Base-by-base conservation (phyloP, 2,329 filamentous ascomycete species). In the Penicillium sp. region DNA sequence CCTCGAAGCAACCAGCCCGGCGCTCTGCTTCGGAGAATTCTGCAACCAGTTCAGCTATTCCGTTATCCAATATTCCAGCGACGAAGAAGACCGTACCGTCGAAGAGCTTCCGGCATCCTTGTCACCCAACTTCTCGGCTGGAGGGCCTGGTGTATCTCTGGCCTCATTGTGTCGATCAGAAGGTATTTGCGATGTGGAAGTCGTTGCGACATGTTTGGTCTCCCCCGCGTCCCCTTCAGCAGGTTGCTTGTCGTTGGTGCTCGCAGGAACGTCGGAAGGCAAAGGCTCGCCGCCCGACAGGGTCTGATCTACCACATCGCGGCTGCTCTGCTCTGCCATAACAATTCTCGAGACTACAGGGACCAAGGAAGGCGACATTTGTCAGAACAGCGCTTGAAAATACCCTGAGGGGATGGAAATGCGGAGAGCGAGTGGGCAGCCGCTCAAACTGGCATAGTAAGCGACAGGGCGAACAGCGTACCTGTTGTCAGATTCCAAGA, bases 281-380 rank as follows among this genome's bases (percentile, higher is more conserved):
- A 77, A 77, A 69, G 72, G 69, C 69, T 77, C 79, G 78, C 80
- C 80, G 75, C 81, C 77, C 81, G 81, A 84, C 82, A 78, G 76
- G 76, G 80, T 77, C 79, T 82, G 77, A 76, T 82, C 82, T 83
- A 84, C 81, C 82, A 83, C 82, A 85, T 85, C 78, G 74, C 82
- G 81, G 79, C 75, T 77, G 69, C 74, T 80, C 80, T 81, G 79
- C 81, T 84, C 81, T 83, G 82, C 82, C 82, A 85, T 85, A 83
- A 84, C 82, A 84, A 81, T 75, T 70, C 75, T 71, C 71, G 74
- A 70, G 70, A 71, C 77, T 79, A 71, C 54, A 47, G 47, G 54
- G 44, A 55, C 53, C 46, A 53, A 47, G 53, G 47, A 58, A 55
- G 61, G 62, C 59, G 59, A 65, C 59, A 66, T 68, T 50, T 55